Percentiles rank a stretch among this genome's conserved stretches.
Evolutionary conservation across 305 asterid genomes (phyloP).

Genomic region (Solanum hybrid): DNA sequence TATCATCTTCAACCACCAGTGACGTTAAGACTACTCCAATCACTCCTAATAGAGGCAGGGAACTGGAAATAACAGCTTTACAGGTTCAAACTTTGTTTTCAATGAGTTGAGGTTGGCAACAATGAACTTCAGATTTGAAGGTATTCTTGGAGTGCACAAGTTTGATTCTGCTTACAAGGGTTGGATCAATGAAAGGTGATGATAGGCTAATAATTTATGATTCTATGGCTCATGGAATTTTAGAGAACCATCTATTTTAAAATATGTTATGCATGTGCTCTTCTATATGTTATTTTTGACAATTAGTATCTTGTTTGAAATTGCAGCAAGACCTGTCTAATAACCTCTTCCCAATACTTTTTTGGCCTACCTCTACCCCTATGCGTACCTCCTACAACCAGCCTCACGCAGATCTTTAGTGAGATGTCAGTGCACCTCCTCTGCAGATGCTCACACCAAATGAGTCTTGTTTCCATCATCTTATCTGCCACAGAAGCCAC

Average conservation of each 20-base stretch:
- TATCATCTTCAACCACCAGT: background rate
- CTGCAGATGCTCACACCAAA: background rate
- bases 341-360: background rate
- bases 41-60: background rate
- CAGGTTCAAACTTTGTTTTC: background rate
- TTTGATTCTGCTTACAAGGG: background rate
- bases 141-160: background rate
- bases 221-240: conserved; percentile 60
- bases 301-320: background rate
- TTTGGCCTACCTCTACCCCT: background rate
- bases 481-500: background rate
- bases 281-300: background rate
- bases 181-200: conserved; percentile 28
- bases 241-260: conserved; percentile 67
- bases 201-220: conserved; percentile 56
- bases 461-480: background rate
- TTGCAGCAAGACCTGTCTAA: background rate
- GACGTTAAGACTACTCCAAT: background rate
- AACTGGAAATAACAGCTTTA: background rate
- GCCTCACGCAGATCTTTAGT: background rate
- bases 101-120: background rate
- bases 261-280: conserved; percentile 22
- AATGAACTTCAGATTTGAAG: background rate
- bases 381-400: background rate
- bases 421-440: background rate